phyloP scores from a whole-genome alignment of 164 flowering plant species.

The Tinospora cordifolia region DNA sequence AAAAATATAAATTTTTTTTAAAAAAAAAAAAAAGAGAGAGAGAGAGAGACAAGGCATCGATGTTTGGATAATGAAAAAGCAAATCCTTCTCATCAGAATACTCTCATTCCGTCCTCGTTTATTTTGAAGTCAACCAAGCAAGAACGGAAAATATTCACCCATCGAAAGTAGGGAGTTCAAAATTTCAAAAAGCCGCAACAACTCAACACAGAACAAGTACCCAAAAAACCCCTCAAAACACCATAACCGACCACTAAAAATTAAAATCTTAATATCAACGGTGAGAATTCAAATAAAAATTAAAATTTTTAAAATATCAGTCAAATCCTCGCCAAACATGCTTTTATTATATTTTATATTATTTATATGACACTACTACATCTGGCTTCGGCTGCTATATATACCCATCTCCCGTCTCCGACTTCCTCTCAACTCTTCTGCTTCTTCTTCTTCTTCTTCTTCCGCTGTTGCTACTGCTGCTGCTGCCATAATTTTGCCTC shows the following conservation, averaged over 20 bases:
- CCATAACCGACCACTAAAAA: conserved; percentile 22
- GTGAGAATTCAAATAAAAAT: neutral
- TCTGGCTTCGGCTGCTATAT: neutral
- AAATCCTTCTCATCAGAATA: neutral
- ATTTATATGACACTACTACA: neutral
- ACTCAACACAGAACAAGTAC: neutral
- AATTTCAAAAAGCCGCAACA: neutral
- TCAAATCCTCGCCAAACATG: conserved; percentile 34
- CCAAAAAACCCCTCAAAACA: neutral
- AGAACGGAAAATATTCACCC: neutral
- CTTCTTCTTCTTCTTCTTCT: neutral
- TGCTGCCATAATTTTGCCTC: too few species aligned
- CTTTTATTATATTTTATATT: neutral
- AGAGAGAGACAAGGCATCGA: neutral
- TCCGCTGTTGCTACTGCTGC: neutral
- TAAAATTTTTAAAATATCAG: conserved; percentile 8
- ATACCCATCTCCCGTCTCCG: neutral
- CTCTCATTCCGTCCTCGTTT: neutral
- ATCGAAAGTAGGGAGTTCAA: neutral
- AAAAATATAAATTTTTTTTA: too few species aligned
- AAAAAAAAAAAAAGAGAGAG: too few species aligned
- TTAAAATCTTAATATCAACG: neutral
- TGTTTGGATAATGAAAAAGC: neutral
- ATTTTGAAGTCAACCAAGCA: neutral
- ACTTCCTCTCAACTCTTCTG: neutral